Base-by-base conservation (phyloP, 139 green algal genomes). In the Trebouxia sp. region DNA sequence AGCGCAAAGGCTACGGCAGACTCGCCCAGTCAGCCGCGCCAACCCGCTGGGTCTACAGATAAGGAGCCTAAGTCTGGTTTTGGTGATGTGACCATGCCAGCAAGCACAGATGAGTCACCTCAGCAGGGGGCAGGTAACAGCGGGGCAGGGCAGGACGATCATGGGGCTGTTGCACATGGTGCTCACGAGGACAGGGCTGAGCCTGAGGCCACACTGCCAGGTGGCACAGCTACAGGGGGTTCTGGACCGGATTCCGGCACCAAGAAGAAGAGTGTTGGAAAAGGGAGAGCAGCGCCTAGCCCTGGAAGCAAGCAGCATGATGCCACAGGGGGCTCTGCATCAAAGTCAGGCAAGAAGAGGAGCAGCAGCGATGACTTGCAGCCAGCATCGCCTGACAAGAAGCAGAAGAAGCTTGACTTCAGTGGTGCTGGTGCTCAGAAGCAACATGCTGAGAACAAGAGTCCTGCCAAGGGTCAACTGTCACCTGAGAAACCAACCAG, bases 371-470 rank as follows among this genome's bases (percentile, higher is more conserved):
- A n/a, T n/a, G n/a, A n/a, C n/a, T n/a, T n/a, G n/a, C n/a, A n/a
- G n/a, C n/a, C n/a, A n/a, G n/a, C n/a, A n/a, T n/a, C n/a, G n/a
- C n/a, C 5, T 72, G 32, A 45, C 28, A 35, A 12, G 12, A 72
- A 72, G 62, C 62, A 72, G 14, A 72, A 41, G 62, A 35, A 42
- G 62, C 62, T 72, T 28, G 62, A 72, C 35, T 72, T 32, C 32
- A 42, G 32, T 72, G 62, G 32, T 42, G 62, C 62, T 72, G 62
- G n/a, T 26, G 62, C 32, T 1, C 37, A 45, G 12, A 72, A 72
- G 32, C 32, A 35, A 45, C 42, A 72, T 24, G 35, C 62, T 72
- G 32, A 37, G 28, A 26, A 22, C 11, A 26, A 14, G 28, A 39
- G 12, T 41, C 5, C 62, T 42, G 10, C 30, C 9, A 5, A 38